A percentile compares a stretch with the other conserved stretches of the same genome.
phyloP scores from a whole-genome alignment of 306 rosid species.

The Carpinus viminea region DNA sequence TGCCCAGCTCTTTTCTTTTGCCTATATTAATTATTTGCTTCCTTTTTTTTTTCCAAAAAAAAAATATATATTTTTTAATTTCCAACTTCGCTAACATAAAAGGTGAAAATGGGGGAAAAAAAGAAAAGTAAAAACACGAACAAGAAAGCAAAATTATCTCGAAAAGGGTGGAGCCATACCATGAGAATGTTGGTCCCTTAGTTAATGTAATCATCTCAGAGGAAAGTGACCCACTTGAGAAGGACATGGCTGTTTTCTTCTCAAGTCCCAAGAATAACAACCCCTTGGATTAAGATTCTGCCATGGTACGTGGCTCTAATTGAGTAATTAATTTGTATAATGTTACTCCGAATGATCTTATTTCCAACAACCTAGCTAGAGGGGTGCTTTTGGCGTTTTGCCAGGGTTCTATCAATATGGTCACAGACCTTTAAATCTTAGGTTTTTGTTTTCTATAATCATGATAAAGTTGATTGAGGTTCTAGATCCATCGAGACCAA shows the following conservation, averaged over 20 bases:
- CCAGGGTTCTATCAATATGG: background rate
- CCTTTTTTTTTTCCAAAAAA: background rate
- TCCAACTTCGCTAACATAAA: constrained; percentile 12
- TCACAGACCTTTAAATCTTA: background rate
- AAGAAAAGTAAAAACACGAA: background rate
- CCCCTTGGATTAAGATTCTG: constrained; percentile 32
- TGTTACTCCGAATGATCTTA: constrained; percentile 10
- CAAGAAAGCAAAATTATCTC: constrained; percentile 33
- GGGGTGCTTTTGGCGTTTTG: constrained; percentile 37
- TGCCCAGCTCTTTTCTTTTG: background rate
- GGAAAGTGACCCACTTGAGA: constrained; percentile 63
- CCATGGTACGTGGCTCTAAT: constrained; percentile 18
- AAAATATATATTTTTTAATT: background rate
- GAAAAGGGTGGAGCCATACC: constrained; percentile 48
- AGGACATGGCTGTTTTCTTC: constrained; percentile 52
- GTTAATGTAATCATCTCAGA: constrained; percentile 44
- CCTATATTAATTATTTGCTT: background rate
- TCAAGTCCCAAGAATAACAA: constrained; percentile 42
- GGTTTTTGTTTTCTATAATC: background rate
- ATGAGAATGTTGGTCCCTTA: constrained; percentile 75
- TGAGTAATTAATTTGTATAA: constrained; percentile 26
- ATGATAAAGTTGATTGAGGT: background rate
- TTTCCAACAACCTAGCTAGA: constrained; percentile 31
- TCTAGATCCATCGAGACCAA: background rate
- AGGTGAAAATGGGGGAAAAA: constrained; percentile 18